These are phyloP conservation scores for Zymoseptoria ardabiliae DNA, from an alignment of 2,329 filamentous ascomycete species.

Conservation along the genomic window DNA sequence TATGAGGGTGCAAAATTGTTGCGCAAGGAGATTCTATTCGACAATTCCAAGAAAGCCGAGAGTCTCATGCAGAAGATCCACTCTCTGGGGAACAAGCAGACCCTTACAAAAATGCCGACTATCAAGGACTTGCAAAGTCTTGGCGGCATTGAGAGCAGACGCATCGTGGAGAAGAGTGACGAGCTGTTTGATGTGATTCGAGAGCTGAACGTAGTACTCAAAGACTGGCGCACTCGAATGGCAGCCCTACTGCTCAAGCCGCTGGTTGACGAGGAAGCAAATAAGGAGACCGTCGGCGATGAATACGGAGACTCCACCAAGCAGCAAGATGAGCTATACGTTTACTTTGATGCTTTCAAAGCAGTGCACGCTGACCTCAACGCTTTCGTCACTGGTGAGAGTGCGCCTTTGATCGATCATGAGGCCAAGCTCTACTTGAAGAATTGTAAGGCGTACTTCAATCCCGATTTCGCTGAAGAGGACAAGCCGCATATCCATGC, in stretches of 20 bases:
- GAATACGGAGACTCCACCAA: constrained; percentile 85
- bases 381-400: constrained; percentile 66
- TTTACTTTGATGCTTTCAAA: constrained; percentile 72
- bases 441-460: constrained; percentile 18
- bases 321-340: constrained; percentile 80
- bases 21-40: constrained; percentile 67
- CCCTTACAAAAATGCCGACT: constrained; percentile 45
- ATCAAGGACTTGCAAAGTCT: constrained; percentile 46
- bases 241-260: constrained; percentile 64
- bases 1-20: constrained; percentile 75
- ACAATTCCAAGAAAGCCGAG: constrained; percentile 52
- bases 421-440: constrained; percentile 51
- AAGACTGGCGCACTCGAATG: constrained; percentile 67
- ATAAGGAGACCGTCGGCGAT: constrained; percentile 69
- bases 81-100: constrained; percentile 35
- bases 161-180: constrained; percentile 59
- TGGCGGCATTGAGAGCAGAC: constrained; percentile 65
- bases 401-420: constrained; percentile 66
- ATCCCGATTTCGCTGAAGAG: constrained; percentile 53
- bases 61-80: constrained; percentile 57
- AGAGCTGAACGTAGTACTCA: constrained; percentile 61
- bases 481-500: constrained; percentile 55
- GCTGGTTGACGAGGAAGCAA: constrained; percentile 74
- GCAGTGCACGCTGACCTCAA: constrained; percentile 72
- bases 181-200: constrained; percentile 60